phyloP scores from a whole-genome alignment of 1,284 basidiomycete genomes.

The Exobasidium cylindrosporum region DNA sequence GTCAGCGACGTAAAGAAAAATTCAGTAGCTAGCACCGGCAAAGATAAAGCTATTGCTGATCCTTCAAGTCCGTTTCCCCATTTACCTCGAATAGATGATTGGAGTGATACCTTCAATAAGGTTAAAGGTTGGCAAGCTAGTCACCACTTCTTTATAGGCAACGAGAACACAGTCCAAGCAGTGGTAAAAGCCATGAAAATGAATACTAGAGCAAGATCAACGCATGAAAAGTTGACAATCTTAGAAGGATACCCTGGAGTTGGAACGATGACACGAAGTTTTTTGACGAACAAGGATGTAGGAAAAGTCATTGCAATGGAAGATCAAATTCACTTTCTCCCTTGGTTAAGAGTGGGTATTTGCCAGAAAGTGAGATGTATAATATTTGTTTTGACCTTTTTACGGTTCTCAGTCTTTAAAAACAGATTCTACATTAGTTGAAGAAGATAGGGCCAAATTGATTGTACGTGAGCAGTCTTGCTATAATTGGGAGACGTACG shows the following conservation, averaged over 20 bases:
- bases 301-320: conserved; percentile 51
- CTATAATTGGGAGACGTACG: not conserved
- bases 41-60: not conserved
- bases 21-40: not conserved
- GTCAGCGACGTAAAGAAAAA: not conserved
- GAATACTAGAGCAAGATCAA: conserved; percentile 12
- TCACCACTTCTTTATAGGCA: conserved; percentile 43
- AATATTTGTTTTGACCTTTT: too few species aligned
- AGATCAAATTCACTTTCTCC: conserved; percentile 22
- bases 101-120: not conserved
- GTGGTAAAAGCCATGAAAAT: conserved; percentile 32
- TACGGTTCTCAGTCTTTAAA: too few species aligned
- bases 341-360: conserved; percentile 22
- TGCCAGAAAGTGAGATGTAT: not conserved
- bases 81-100: not conserved
- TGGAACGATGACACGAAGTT: conserved; percentile 41
- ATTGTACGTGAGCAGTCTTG: too few species aligned
- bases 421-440: too few species aligned
- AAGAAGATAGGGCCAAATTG: too few species aligned
- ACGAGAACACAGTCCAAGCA: conserved; percentile 26
- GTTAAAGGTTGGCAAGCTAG: not conserved
- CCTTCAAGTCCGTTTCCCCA: not conserved
- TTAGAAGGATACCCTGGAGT: conserved; percentile 51
- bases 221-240: conserved; percentile 41
- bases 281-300: conserved; percentile 40